These are phyloP conservation scores for Syzygium syzygioides DNA, from an alignment of 441 rosid species.

Conservation along the genomic window DNA sequence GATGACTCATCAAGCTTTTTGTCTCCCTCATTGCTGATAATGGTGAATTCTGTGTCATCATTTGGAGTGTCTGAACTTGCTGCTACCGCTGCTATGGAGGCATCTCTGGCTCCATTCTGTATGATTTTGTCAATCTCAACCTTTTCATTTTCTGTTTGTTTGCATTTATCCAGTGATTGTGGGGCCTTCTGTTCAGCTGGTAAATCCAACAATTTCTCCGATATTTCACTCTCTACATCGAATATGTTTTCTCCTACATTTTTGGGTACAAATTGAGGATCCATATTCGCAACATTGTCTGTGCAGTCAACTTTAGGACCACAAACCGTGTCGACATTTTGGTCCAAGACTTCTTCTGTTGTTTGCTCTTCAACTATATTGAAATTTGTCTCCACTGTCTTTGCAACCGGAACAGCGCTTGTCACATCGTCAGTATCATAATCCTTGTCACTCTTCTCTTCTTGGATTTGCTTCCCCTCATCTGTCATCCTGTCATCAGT, in stretches of 20 bases:
- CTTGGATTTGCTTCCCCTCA: constrained; percentile 11
- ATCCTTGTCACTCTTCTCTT: constrained; percentile 6
- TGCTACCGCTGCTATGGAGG: neutral
- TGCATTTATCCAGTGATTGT: constrained; percentile 8
- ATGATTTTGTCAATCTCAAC: neutral
- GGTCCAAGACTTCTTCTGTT: constrained; percentile 4
- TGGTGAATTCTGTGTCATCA: constrained; percentile 5
- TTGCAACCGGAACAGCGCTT: neutral
- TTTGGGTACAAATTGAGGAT: constrained; percentile 1
- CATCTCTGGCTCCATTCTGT: neutral
- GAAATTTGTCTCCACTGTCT: constrained; percentile 3
- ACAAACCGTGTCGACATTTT: constrained; percentile 10
- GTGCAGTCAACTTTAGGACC: constrained; percentile 2
- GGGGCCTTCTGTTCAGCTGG: constrained; percentile 4
- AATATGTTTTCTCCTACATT: constrained; percentile 4
- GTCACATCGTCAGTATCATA: constrained; percentile 4
- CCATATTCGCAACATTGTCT: neutral
- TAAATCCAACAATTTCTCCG: constrained; percentile 8
- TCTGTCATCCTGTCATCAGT: constrained; percentile 9
- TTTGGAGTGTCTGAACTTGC: constrained; percentile 17
- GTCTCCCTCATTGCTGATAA: constrained; percentile 3
- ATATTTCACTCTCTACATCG: constrained; percentile 1
- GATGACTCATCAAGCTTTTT: constrained; percentile 13
- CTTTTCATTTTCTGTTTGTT: constrained; percentile 12
- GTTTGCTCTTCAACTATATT: constrained; percentile 6